Percentiles rank a stretch among this genome's conserved stretches.
Evolutionary conservation across 106 monocot genomes (phyloP).

Genomic region (Iris macrosiphon): DNA sequence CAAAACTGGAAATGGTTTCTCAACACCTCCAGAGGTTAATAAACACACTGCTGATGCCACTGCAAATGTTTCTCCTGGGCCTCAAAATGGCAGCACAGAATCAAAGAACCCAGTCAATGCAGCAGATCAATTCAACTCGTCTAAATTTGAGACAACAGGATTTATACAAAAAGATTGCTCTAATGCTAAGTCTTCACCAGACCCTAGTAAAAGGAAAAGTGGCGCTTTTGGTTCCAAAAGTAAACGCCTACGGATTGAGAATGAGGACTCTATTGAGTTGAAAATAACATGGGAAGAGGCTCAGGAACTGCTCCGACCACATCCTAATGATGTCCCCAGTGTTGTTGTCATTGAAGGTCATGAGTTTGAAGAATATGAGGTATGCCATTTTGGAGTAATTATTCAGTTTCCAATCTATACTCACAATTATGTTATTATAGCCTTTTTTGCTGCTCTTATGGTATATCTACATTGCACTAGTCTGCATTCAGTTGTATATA

Average conservation of each 20-base stretch:
- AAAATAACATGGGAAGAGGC: conserved; percentile 91
- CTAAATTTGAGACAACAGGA: conserved; percentile 35
- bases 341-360: conserved; percentile 65
- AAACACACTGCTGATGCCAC: conserved; percentile 20
- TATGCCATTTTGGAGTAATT: no score
- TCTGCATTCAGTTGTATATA: no score
- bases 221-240: conserved; percentile 47
- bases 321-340: conserved; percentile 36
- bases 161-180: conserved; percentile 48
- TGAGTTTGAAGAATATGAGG: conserved; percentile 95
- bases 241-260: conserved; percentile 75
- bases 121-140: conserved; percentile 23
- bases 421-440: no score
- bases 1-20: conserved; percentile 51
- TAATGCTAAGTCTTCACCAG: conserved; percentile 17
- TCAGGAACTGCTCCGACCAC: conserved; percentile 68
- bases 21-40: conserved; percentile 22
- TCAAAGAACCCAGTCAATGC: conserved; percentile 21
- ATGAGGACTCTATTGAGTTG: conserved; percentile 76
- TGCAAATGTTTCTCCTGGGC: conserved; percentile 17
- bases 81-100: conserved; percentile 31
- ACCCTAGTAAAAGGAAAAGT: conserved; percentile 45
- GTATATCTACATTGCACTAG: no score
- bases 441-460: no score
- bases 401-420: no score